Evolutionary conservation across 2,329 filamentous ascomycete species (phyloP), one percentile per base, ranked within the genome.

Genomic region (Rhinocladiella mackenziei): DNA sequence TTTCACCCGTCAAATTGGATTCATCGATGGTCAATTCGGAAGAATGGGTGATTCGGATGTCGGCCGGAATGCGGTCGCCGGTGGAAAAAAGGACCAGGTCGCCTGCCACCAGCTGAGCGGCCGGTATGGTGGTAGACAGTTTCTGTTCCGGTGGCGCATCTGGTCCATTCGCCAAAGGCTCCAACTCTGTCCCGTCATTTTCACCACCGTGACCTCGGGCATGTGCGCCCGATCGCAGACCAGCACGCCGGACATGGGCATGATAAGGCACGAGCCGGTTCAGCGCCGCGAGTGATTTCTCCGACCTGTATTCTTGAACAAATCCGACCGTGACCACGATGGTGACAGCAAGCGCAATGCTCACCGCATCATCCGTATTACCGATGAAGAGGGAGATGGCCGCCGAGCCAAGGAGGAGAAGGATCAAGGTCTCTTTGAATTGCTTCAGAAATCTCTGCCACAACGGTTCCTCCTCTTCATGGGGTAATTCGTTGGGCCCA

Each of bases 251-350:
- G n/a, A 97, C 74, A 68, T 98, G 89, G 20, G 94, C 92, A 63
- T 89, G 88, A 63, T 97, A 94, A 19, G 92, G 94, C 0, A 98
- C 91, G 18, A 98, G 72, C 58, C 92, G 87, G 61, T 86, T 96
- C 56, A 98, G 72, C 14, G 92, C 92, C 66, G 98, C 92, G 55
- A 98, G 81, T 2, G 91, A 97, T 67, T 98, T 94, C 64, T 98
- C 92, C 5, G 92, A 97, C 47, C 92, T 78, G 65, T 98, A 98
- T 67, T 98, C 92, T 63, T 98, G 92, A 39, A 97, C 81, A 58
- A 98, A 98, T 2, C 91, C 92, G 30, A 98, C 92, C 0, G 84
- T 85, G 17, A 98, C 89, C 4, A 98, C 92, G 57, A 98, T 98
- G 18, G 89, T 95, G 15, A 98, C 92, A 2, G 92, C 92, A 22